Conservation (phyloP, 2,329 filamentous ascomycete genomes). For the Epicoccum sorghinum region DNA sequence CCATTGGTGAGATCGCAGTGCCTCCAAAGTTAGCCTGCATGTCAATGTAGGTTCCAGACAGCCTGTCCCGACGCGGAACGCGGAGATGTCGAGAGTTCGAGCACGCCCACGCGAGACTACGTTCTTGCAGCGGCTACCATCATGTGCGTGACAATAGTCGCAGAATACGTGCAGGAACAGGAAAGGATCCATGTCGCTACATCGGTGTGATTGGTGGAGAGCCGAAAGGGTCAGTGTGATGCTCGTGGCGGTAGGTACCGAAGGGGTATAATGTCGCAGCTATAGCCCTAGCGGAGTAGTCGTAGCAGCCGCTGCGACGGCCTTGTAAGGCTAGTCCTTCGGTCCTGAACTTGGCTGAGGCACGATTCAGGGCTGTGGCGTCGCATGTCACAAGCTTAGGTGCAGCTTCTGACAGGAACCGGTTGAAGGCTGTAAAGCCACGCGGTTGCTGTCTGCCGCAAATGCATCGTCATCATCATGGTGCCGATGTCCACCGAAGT, state of each 20-base stretch:
- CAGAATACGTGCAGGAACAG: conserved; percentile 22
- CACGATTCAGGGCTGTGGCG: conserved; percentile 17
- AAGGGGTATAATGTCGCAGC: conserved; percentile 28
- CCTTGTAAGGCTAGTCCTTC: conserved; percentile 20
- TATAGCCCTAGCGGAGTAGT: conserved; percentile 20
- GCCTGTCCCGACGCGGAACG: conserved; percentile 20
- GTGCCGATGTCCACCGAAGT: background rate
- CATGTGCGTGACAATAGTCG: conserved; percentile 30
- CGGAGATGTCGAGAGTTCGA: conserved; percentile 18
- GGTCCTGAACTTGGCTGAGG: conserved; percentile 16
- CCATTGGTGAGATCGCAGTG: conserved; percentile 20
- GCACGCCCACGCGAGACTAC: conserved; percentile 14
- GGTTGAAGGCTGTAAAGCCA: conserved; percentile 4
- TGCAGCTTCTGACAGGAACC: conserved; percentile 19
- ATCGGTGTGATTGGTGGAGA: conserved; percentile 13
- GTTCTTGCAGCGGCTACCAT: conserved; percentile 30
- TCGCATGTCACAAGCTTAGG: conserved; percentile 25
- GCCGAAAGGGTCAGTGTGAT: conserved; percentile 10
- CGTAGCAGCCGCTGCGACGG: conserved; percentile 14
- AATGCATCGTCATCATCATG: background rate
- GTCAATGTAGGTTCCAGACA: conserved; percentile 26
- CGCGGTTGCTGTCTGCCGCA: background rate
- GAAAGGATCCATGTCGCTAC: conserved; percentile 19
- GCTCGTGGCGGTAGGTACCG: conserved; percentile 16
- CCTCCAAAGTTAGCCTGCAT: conserved; percentile 9